These are phyloP conservation scores for Starmerella vitae DNA, from an alignment of 805 yeast genomes.

Conservation along the genomic window DNA sequence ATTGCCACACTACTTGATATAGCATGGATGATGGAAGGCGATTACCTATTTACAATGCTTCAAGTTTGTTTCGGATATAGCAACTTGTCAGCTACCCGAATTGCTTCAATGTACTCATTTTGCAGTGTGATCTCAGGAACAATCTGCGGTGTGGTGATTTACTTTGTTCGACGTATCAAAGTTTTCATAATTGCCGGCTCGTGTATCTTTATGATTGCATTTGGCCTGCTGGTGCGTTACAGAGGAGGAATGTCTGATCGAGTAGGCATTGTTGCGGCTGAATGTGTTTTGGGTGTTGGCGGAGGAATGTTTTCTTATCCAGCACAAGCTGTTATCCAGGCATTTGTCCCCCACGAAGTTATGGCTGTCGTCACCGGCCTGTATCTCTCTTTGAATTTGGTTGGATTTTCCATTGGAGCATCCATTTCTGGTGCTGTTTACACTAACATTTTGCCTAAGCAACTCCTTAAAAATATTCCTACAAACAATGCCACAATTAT, in stretches of 20 bases:
- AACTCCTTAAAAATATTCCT: conserved; percentile 30
- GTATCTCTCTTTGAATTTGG: conserved; percentile 42
- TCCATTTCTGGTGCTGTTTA: conserved; percentile 59
- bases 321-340: conserved; percentile 46
- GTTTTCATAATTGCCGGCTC: conserved; percentile 48
- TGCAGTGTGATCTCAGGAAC: conserved; percentile 51
- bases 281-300: conserved; percentile 55
- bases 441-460: conserved; percentile 44
- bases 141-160: conserved; percentile 42
- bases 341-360: conserved; percentile 46
- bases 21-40: conserved; percentile 56
- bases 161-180: conserved; percentile 39
- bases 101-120: conserved; percentile 47
- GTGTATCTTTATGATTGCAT: conserved; percentile 42
- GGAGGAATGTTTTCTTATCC: conserved; percentile 61
- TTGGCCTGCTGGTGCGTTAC: conserved; percentile 46
- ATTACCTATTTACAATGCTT: conserved; percentile 53
- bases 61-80: conserved; percentile 50
- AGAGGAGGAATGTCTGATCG: conserved; percentile 38
- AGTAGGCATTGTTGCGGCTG: conserved; percentile 49
- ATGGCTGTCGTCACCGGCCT: conserved; percentile 50
- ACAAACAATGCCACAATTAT: conserved; percentile 31
- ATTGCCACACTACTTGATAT: conserved; percentile 47
- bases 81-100: conserved; percentile 51
- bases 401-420: conserved; percentile 53